Conservation (phyloP, 805 yeast species). For the Candida germanica region DNA sequence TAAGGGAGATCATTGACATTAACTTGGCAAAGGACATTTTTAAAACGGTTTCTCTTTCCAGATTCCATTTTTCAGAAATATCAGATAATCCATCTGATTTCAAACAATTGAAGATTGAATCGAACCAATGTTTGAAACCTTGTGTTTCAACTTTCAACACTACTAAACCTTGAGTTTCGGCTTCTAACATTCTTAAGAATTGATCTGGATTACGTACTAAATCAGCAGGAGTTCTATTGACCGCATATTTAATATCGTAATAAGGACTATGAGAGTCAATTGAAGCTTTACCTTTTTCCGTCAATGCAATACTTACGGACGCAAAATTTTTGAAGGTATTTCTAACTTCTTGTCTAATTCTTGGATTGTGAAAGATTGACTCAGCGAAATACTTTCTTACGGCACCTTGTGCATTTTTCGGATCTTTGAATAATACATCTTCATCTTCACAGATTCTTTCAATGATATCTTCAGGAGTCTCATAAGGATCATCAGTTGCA, state of each 20-base stretch:
- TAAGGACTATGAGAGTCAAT: constrained; percentile 80
- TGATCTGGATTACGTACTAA: constrained; percentile 74
- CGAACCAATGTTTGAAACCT: constrained; percentile 40
- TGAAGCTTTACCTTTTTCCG: constrained; percentile 68
- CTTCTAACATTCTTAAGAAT: constrained; percentile 86
- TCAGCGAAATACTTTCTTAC: constrained; percentile 74
- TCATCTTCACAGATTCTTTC: constrained; percentile 43
- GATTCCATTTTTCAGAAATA: constrained; percentile 77
- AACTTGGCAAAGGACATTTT: constrained; percentile 65
- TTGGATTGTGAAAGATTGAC: constrained; percentile 77
- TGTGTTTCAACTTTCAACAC: constrained; percentile 58
- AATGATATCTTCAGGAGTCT: constrained; percentile 60
- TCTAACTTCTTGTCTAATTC: constrained; percentile 68
- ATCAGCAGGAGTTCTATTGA: constrained; percentile 74
- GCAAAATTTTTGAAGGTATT: constrained; percentile 62
- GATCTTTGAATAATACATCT: constrained; percentile 52
- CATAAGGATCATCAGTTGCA: constrained; percentile 64
- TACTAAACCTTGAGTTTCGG: constrained; percentile 76
- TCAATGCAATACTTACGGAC: constrained; percentile 66
- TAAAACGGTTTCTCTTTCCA: constrained; percentile 64
- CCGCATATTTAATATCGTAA: constrained; percentile 88
- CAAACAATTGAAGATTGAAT: constrained; percentile 44
- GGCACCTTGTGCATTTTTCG: constrained; percentile 64
- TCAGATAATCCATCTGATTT: constrained; percentile 79
- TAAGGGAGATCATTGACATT: constrained; percentile 63